Evolutionary conservation across 169 alveolate genomes (phyloP), one percentile per base, ranked within the genome.

Genomic region (Eimeria brunetti): DNA sequence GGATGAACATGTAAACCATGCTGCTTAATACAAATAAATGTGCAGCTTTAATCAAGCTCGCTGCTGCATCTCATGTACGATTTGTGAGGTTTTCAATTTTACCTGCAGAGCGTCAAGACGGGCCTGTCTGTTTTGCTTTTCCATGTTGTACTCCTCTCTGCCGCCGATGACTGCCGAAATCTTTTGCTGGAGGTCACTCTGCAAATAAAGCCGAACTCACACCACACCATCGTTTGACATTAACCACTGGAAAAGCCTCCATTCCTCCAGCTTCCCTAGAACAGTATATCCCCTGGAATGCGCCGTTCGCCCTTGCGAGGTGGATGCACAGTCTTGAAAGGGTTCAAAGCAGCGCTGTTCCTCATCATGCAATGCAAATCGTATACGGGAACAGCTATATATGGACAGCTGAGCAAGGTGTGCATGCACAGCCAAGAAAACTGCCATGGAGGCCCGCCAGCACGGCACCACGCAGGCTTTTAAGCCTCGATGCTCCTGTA

Each of bases 131-230:
- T 94, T 90, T 83, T 94, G 94, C 85, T 85, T 84, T 75, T 94
- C 90, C 81, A 90, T 62, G 94, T 94, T 84, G 96, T 84, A 94
- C 51, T 94, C 96, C 76, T 94, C 96, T 58, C 93, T 76, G 60
- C 96, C 96, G 76, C 90, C 96, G 27, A 84, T 38, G 41, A 84
- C 78, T 22, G 62, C 64, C n/a, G 88, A 58, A 60, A 93, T 93
- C 44, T 76, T 88, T 75, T 83, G 94, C 69, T 93, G 96, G 75
- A 93, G 81, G 24, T 93, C 93, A 78, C 60, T 81, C 96, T 93
- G 93, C 78, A 67, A 36, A 44, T 27, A 80, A 49, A 80, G 0
- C 30, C 62, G 20, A 5, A 67, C 27, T 24, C 75, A 24, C 75
- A 64, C 75, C 9, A 27, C 6, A 6, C 33, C 75, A 36, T 41